Base-by-base conservation (phyloP, 306 rosid genomes). In the Prunus mira region DNA sequence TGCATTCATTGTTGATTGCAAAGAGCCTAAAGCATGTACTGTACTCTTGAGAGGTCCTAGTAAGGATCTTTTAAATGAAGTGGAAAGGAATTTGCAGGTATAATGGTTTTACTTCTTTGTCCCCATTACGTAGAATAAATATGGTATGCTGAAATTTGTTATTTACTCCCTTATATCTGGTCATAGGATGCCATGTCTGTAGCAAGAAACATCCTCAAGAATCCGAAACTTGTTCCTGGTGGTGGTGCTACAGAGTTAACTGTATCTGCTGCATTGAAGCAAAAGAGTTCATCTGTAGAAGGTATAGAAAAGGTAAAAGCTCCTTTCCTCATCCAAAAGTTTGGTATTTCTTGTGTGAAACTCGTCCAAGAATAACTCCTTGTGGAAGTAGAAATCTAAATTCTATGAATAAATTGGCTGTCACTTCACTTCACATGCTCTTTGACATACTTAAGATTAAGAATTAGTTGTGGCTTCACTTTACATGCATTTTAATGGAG, bases 221-320 rank as follows among this genome's bases (percentile, higher is more conserved):
- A 93, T 76, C 97, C 97, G 24, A 93, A 88, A 82, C 98, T 93
- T 83, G 86, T 91, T 73, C 98, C 98, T 55, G 98, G 98, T 43
- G 99, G 99, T 30, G 99, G 99, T 51, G 99, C 96, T 65, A 82
- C 99, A 3, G 98, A 96, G 89, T 85, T 96, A 78, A 96, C 97
- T 34, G 99, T 96, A 74, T 92, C 99, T 25, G 92, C 99, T 60
- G 65, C 96, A 73, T 82, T 96, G 83, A 96, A 96, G 84, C 99
- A 96, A 85, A 93, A 92, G 85, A 92, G 99, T 76, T 92, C 98
- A 70, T 96, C 99, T 62, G 72, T 96, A 22, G 97, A 92, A 82
- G 99, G 99, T 78, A 91, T 92, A 73, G 98, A 96, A 82, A 96
- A 96, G 96, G 99, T 96, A 67, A 76, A 72, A 49, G 4, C 24